A percentile compares a stretch with the other conserved stretches of the same genome.
Evolutionary conservation across 768 basidiomycete species (phyloP).

Genomic region (Serendipita sp.): DNA sequence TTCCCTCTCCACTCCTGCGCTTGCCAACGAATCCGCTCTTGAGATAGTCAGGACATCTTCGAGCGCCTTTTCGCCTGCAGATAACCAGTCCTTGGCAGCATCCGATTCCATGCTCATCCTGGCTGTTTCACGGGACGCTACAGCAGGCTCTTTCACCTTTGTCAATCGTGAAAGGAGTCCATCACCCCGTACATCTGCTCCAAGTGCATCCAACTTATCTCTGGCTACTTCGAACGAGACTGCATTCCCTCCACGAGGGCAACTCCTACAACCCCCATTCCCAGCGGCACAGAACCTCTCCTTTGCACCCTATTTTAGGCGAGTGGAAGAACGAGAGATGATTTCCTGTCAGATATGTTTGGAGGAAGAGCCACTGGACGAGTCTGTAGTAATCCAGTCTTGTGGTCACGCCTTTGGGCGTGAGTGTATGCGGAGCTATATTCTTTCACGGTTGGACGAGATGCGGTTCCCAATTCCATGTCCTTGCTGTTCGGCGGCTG

Average conservation of each 20-base stretch:
- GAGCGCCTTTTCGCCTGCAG: not conserved
- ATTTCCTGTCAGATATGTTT: constrained; percentile 37
- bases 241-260: not conserved
- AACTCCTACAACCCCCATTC: not conserved
- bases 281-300: not conserved
- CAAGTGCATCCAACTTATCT: constrained; percentile 2
- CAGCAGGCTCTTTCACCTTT: not conserved
- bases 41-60: not conserved
- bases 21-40: not conserved
- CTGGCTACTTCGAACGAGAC: not conserved
- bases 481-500: constrained; percentile 34
- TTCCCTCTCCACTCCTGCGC: not conserved
- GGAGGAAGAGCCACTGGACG: constrained; percentile 30
- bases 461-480: constrained; percentile 45
- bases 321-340: constrained; percentile 2
- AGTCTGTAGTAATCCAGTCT: constrained; percentile 24
- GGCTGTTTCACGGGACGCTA: not conserved
- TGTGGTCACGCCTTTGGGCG: constrained; percentile 42
- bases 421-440: constrained; percentile 30
- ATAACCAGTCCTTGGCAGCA: not conserved
- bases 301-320: not conserved
- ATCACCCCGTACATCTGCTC: not conserved
- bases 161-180: not conserved
- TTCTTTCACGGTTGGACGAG: constrained; percentile 33
- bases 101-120: not conserved